A percentile compares a stretch with the other conserved stretches of the same genome.
These are phyloP conservation scores for Colletotrichum tanaceti DNA, from an alignment of 2,329 filamentous ascomycete species.

Conservation along the genomic window DNA sequence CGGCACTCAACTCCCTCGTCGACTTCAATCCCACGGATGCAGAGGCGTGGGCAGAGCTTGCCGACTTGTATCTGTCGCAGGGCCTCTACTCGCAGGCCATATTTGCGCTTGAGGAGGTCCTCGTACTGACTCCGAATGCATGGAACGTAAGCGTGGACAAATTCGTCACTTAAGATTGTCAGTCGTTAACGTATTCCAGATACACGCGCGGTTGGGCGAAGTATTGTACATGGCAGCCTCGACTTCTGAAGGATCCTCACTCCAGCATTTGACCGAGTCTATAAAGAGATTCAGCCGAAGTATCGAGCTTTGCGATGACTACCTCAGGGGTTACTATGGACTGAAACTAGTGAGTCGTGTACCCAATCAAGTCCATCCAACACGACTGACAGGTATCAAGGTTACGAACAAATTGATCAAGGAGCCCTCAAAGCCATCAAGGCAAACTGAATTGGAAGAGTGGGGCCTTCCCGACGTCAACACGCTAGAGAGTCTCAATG, in stretches of 20 bases:
- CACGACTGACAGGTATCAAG: slow-evolving; percentile 47
- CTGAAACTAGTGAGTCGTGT: slow-evolving; percentile 75
- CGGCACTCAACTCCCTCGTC: slow-evolving; percentile 78
- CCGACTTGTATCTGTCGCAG: slow-evolving; percentile 85
- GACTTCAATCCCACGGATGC: slow-evolving; percentile 89
- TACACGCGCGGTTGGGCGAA: slow-evolving; percentile 89
- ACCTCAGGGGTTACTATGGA: slow-evolving; percentile 92
- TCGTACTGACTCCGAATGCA: slow-evolving; percentile 87
- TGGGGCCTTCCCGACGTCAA: slow-evolving; percentile 66
- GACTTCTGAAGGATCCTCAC: slow-evolving; percentile 54
- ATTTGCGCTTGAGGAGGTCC: slow-evolving; percentile 89
- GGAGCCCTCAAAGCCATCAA: slow-evolving; percentile 56
- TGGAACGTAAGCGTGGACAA: slow-evolving; percentile 80
- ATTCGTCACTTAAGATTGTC: neutral
- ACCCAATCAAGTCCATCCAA: neutral
- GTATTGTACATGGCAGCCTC: slow-evolving; percentile 77
- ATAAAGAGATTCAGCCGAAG: slow-evolving; percentile 89
- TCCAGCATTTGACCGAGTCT: slow-evolving; percentile 74
- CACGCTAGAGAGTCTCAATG: slow-evolving; percentile 75
- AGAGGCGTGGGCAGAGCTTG: slow-evolving; percentile 92
- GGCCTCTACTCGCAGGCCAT: slow-evolving; percentile 85
- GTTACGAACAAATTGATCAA: slow-evolving; percentile 63
- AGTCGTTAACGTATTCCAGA: slow-evolving; percentile 59
- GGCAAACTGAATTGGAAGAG: slow-evolving; percentile 60
- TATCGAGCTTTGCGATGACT: slow-evolving; percentile 93